Base-by-base conservation (phyloP, 176 grass and related monocot genomes). In the Triticum turgidum region DNA sequence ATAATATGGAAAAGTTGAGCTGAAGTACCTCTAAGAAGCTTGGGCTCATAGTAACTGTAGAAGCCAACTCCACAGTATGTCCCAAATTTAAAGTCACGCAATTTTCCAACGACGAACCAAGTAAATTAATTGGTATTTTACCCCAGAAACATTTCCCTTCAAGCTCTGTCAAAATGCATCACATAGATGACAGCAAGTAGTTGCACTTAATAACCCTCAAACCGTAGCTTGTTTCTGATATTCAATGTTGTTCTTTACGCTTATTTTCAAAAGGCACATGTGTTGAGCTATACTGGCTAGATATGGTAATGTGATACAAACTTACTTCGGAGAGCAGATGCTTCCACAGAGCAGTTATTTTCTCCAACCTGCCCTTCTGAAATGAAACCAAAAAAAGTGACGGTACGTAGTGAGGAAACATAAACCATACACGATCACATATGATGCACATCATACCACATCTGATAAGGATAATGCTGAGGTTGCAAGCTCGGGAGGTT, bases 61-160 rank as follows among this genome's bases (percentile, higher is more conserved):
- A 96, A 91, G 88, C 65, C 87, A 96, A 87, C 64, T 96, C 77
- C 37, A 83, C 88, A 76, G 78, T 87, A 82, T 92, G 89, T 24
- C 94, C 97, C 89, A 96, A 87, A 73, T 89, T 96, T 87, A 99
- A 90, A 51, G 80, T 90, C 51, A 93, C 92, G 41, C 90, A 96
- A 86, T 89, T 88, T 61, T 92, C 90, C 83, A 99, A 82, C 69
- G 92, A 94, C 20, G 92, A 98, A 87, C 83, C 90, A 84, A 96
- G 91, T 81, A 91, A 90, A 91, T 82, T 81, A 77, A 91, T 89
- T 7, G 94, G 92, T 88, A 99, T 96, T 88, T 93, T 92, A 75
- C 97, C 97, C 88, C 92, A 96, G 52, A 65, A 91, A 70, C 93
- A 99, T 73, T 94, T 91, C 52, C 97, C 97, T 91, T 91, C 90